phyloP scores from a whole-genome alignment of 148 eudicot genomes.

The Spergularia bocconei region DNA sequence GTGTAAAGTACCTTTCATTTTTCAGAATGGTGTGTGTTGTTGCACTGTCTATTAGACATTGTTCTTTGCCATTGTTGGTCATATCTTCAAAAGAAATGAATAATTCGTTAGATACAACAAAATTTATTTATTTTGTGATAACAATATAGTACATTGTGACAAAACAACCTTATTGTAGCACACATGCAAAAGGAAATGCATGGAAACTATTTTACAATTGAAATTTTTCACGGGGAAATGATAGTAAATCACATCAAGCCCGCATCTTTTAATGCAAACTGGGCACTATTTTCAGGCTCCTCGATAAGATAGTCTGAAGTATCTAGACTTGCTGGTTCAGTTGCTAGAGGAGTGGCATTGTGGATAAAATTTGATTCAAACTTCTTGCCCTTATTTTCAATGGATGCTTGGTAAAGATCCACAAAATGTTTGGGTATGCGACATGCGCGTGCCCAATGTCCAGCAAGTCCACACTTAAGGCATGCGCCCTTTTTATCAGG shows the following conservation, averaged over 20 bases:
- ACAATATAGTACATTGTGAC: too few species aligned
- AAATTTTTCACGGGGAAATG: too few species aligned
- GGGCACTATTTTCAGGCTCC: neutral
- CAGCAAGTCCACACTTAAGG: constrained; percentile 1
- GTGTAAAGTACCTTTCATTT: neutral
- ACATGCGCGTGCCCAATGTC: neutral
- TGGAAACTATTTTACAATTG: too few species aligned
- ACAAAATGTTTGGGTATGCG: neutral
- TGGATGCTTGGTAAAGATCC: too few species aligned
- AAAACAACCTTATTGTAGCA: too few species aligned
- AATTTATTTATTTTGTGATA: neutral
- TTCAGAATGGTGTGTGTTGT: neutral
- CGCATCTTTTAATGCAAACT: too few species aligned
- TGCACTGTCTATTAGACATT: neutral
- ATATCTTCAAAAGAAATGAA: neutral
- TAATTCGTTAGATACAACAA: neutral
- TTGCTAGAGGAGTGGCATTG: too few species aligned
- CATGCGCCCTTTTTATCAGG: neutral
- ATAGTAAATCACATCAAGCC: too few species aligned
- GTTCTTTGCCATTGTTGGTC: neutral
- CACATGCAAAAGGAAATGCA: too few species aligned
- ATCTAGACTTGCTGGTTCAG: too few species aligned
- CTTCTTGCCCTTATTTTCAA: neutral
- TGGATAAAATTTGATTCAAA: neutral
- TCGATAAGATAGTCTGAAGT: neutral